Evolutionary conservation across 768 basidiomycete genomes (phyloP).

Genomic region (Austroboletus festivus): DNA sequence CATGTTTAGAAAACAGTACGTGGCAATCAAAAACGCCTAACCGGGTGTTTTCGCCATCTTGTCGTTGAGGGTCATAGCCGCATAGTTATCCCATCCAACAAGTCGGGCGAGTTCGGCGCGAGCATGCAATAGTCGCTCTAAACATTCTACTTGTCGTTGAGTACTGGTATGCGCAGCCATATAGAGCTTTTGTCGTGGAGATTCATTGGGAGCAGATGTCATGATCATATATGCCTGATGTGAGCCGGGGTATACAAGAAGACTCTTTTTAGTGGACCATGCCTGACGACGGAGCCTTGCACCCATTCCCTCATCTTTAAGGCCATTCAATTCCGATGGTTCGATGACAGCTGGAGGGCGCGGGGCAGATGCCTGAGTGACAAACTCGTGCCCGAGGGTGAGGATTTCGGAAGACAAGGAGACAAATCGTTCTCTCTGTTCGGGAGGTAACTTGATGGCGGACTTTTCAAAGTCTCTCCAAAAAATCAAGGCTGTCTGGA

Average conservation of each 20-base stretch:
- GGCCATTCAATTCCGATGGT: slow-evolving; percentile 64
- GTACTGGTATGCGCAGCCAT: slow-evolving; percentile 78
- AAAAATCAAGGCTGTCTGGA: slow-evolving; percentile 88
- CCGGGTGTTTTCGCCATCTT: slow-evolving; percentile 98
- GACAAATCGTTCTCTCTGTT: slow-evolving; percentile 78
- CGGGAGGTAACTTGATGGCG: slow-evolving; percentile 82
- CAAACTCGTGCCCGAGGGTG: slow-evolving; percentile 81
- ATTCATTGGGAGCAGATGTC: slow-evolving; percentile 82
- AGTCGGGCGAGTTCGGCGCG: slow-evolving; percentile 81
- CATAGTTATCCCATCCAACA: slow-evolving; percentile 84
- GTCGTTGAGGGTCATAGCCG: slow-evolving; percentile 81
- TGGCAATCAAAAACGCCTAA: slow-evolving; percentile 29
- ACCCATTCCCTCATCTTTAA: slow-evolving; percentile 78
- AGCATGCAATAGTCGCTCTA: slow-evolving; percentile 73
- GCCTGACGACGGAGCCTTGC: slow-evolving; percentile 71
- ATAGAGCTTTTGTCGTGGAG: slow-evolving; percentile 78
- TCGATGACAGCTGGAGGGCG: slow-evolving; percentile 68
- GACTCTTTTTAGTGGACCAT: slow-evolving; percentile 68
- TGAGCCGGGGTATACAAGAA: slow-evolving; percentile 81
- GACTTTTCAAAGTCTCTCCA: slow-evolving; percentile 98
- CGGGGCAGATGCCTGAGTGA: slow-evolving; percentile 60
- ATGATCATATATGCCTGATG: slow-evolving; percentile 93
- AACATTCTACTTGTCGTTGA: slow-evolving; percentile 65
- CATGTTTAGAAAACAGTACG: slow-evolving; percentile 3
- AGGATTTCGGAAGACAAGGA: slow-evolving; percentile 87